A percentile compares a stretch with the other conserved stretches of the same genome.
Evolutionary conservation across 2,329 filamentous ascomycete genomes (phyloP).

Genomic region (Botrytis byssoidea): DNA sequence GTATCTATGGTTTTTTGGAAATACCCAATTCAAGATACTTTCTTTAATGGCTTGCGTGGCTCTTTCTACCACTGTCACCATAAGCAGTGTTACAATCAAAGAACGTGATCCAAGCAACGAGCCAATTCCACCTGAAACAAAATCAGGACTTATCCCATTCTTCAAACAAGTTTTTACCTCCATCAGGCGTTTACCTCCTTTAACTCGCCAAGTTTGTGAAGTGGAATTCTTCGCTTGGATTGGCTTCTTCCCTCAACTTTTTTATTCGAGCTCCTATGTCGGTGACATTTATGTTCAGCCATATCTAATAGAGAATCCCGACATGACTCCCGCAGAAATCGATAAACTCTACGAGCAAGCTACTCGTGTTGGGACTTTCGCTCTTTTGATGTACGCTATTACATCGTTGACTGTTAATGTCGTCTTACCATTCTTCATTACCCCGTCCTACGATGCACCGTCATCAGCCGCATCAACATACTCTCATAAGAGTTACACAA

Average conservation of each 20-base stretch:
- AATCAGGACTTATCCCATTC: conserved; percentile 70
- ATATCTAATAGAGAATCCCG: conserved; percentile 70
- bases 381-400: conserved; percentile 82
- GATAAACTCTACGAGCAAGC: conserved; percentile 79
- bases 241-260: conserved; percentile 92
- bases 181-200: conserved; percentile 74
- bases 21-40: conserved; percentile 89
- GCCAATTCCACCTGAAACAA: conserved; percentile 57
- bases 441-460: conserved; percentile 66
- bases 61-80: conserved; percentile 64
- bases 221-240: conserved; percentile 89
- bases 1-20: conserved; percentile 74
- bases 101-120: conserved; percentile 81
- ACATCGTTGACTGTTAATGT: conserved; percentile 81
- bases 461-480: conserved; percentile 36
- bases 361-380: conserved; percentile 84
- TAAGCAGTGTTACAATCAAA: conserved; percentile 67
- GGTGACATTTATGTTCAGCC: conserved; percentile 90
- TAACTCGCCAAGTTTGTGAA: conserved; percentile 77
- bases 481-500: conserved; percentile 34
- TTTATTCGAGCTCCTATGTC: conserved; percentile 93
- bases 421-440: conserved; percentile 79
- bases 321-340: conserved; percentile 74
- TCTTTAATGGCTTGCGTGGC: conserved; percentile 79
- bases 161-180: conserved; percentile 76